These are phyloP conservation scores for Tinospora cordifolia DNA, from an alignment of 164 flowering plant species.

Conservation along the genomic window DNA sequence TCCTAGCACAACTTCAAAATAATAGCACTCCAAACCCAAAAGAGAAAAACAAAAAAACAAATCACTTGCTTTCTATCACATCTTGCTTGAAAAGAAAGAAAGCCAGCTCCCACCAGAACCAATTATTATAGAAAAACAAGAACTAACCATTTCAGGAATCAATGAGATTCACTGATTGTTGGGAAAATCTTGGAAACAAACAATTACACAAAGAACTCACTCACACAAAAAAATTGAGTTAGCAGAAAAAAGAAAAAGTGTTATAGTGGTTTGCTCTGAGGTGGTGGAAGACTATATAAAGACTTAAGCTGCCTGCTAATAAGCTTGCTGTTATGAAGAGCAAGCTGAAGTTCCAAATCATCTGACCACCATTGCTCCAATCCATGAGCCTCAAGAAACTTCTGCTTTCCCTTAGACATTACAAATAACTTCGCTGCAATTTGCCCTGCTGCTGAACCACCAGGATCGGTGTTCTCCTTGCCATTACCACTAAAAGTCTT, in stretches of 20 bases:
- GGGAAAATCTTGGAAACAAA: neutral
- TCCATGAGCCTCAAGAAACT: constrained; percentile 86
- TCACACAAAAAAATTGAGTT: neutral
- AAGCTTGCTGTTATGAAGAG: constrained; percentile 62
- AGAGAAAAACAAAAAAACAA: too few relatives aligned
- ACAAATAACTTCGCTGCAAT: constrained; percentile 80
- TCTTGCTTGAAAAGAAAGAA: too few relatives aligned
- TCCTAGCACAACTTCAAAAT: too few relatives aligned
- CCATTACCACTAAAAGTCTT: constrained; percentile 10
- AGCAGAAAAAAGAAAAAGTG: neutral
- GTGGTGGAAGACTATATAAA: constrained; percentile 44
- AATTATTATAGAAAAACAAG: neutral
- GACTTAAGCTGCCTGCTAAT: constrained; percentile 76
- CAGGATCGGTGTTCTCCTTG: constrained; percentile 42
- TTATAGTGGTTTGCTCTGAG: constrained; percentile 23
- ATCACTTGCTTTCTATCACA: too few relatives aligned
- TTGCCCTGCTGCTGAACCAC: constrained; percentile 15
- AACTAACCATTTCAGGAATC: neutral
- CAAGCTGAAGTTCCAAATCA: constrained; percentile 69
- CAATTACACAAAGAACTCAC: neutral
- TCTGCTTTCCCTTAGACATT: constrained; percentile 76
- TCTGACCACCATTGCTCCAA: constrained; percentile 97
- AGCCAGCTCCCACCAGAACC: too few relatives aligned
- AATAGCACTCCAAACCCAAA: too few relatives aligned
- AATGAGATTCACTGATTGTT: neutral